A percentile compares a stretch with the other conserved stretches of the same genome.
Evolutionary conservation across 768 basidiomycete genomes (phyloP).

Genomic region (Mycena albidolilacea): DNA sequence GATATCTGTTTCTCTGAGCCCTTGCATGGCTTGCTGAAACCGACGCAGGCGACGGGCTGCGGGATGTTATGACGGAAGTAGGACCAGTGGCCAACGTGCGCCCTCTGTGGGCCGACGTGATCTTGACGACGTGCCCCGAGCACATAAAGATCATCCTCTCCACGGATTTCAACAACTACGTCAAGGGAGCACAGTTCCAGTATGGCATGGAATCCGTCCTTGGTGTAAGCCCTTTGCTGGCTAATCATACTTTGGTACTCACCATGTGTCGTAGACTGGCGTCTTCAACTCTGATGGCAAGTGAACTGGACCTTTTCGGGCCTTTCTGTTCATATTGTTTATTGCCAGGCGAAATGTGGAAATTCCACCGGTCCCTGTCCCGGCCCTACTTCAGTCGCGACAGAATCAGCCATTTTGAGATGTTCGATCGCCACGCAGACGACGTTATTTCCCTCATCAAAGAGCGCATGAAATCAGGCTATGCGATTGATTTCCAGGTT

Average conservation of each 20-base stretch:
- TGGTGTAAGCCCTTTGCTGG: slow-evolving; percentile 49
- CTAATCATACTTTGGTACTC: neutral
- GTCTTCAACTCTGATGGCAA: slow-evolving; percentile 80
- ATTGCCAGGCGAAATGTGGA: slow-evolving; percentile 63
- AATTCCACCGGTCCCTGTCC: slow-evolving; percentile 43
- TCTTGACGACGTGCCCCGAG: slow-evolving; percentile 67
- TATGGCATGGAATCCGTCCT: slow-evolving; percentile 62
- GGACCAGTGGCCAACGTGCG: slow-evolving; percentile 65
- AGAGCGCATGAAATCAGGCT: slow-evolving; percentile 62
- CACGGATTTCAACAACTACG: slow-evolving; percentile 71
- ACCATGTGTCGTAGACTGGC: slow-evolving; percentile 52
- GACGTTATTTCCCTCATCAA: slow-evolving; percentile 60
- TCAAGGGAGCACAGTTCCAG: slow-evolving; percentile 66
- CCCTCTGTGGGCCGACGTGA: slow-evolving; percentile 59
- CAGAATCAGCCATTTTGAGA: slow-evolving; percentile 70
- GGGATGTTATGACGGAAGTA: slow-evolving; percentile 48
- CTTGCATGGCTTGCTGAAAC: neutral
- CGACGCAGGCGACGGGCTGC: slow-evolving; percentile 59
- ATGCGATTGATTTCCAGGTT: slow-evolving; percentile 74
- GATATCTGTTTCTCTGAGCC: slow-evolving; percentile 16
- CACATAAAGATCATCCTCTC: slow-evolving; percentile 72
- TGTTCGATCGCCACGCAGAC: slow-evolving; percentile 71
- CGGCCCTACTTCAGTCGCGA: slow-evolving; percentile 76
- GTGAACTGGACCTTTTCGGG: slow-evolving; percentile 15
- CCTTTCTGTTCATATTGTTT: neutral